Conservation (phyloP, 306 rosid species). For the Fragaria ananassa region DNA sequence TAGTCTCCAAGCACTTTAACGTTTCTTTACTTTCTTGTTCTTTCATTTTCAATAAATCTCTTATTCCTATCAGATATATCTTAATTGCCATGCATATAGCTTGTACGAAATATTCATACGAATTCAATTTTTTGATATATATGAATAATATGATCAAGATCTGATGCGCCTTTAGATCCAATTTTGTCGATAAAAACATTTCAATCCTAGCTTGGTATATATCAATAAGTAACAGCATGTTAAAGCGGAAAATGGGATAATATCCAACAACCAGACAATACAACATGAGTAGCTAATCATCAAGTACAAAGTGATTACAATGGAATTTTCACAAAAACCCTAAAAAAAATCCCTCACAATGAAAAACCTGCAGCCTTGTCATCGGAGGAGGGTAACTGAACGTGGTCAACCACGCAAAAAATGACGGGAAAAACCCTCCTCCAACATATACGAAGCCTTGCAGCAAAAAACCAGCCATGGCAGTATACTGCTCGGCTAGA, state of each 20-base stretch:
- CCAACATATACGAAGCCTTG: conserved; percentile 14
- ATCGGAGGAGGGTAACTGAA: conserved; percentile 35
- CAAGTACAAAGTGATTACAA: conserved; percentile 6
- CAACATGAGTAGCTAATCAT: neutral
- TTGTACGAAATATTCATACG: too few relatives aligned
- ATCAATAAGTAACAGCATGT: neutral
- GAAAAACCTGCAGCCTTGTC: conserved; percentile 7
- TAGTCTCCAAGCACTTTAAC: too few relatives aligned
- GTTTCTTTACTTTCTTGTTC: too few relatives aligned
- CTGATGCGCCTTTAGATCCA: too few relatives aligned
- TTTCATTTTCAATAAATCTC: too few relatives aligned
- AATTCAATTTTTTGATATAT: too few relatives aligned
- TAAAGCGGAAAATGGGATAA: neutral
- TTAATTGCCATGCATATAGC: too few relatives aligned
- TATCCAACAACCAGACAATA: neutral
- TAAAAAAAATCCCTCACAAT: conserved; percentile 23
- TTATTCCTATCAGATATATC: too few relatives aligned
- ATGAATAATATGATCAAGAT: neutral
- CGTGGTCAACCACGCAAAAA: conserved; percentile 57
- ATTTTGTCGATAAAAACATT: too few relatives aligned
- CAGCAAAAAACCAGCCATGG: conserved; percentile 21
- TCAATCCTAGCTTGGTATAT: neutral
- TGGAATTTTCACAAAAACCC: conserved; percentile 34
- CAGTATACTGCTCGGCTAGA: neutral
- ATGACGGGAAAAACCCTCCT: conserved; percentile 16